Percentiles rank a stretch among this genome's conserved stretches.
phyloP scores from a whole-genome alignment of 352 stramenopile genomes.

The Phytophthora ohioensis region DNA sequence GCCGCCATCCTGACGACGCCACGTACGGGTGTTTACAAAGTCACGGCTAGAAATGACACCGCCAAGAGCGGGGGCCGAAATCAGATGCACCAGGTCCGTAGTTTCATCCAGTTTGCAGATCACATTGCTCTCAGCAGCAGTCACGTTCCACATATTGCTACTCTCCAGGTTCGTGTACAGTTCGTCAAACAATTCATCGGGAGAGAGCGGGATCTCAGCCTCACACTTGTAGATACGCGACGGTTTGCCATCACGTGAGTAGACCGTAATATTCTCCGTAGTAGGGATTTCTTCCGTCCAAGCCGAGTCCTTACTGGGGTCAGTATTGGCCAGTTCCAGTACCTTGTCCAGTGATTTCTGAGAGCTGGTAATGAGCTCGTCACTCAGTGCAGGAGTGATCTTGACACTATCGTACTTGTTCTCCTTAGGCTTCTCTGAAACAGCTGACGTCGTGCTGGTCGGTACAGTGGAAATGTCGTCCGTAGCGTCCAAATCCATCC shows the following conservation, averaged over 20 bases:
- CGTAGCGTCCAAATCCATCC: slow-evolving; percentile 42
- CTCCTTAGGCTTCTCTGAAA: slow-evolving; percentile 26
- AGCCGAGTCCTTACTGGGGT: slow-evolving; percentile 55
- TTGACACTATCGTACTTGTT: slow-evolving; percentile 48
- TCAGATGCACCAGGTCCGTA: slow-evolving; percentile 78
- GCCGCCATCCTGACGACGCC: slow-evolving; percentile 71
- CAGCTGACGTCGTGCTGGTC: slow-evolving; percentile 8
- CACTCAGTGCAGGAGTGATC: slow-evolving; percentile 53
- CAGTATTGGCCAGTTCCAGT: slow-evolving; percentile 53
- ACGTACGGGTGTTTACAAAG: slow-evolving; percentile 83
- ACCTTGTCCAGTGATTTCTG: slow-evolving; percentile 63
- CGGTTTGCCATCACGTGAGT: slow-evolving; percentile 81
- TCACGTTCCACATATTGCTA: slow-evolving; percentile 81
- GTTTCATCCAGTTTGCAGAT: slow-evolving; percentile 71
- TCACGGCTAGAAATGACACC: slow-evolving; percentile 85
- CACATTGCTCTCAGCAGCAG: slow-evolving; percentile 79
- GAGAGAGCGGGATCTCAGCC: slow-evolving; percentile 66
- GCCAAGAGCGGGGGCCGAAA: slow-evolving; percentile 67
- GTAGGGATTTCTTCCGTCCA: slow-evolving; percentile 73
- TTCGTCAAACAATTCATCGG: slow-evolving; percentile 84
- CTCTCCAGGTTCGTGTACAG: slow-evolving; percentile 81
- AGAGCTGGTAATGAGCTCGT: slow-evolving; percentile 59
- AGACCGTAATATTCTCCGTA: slow-evolving; percentile 66
- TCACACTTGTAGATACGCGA: slow-evolving; percentile 83
- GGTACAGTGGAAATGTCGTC: slow-evolving; percentile 22